These are phyloP conservation scores for Conticribra weissflogii DNA, from an alignment of 108 stramenopile species.

Conservation along the genomic window DNA sequence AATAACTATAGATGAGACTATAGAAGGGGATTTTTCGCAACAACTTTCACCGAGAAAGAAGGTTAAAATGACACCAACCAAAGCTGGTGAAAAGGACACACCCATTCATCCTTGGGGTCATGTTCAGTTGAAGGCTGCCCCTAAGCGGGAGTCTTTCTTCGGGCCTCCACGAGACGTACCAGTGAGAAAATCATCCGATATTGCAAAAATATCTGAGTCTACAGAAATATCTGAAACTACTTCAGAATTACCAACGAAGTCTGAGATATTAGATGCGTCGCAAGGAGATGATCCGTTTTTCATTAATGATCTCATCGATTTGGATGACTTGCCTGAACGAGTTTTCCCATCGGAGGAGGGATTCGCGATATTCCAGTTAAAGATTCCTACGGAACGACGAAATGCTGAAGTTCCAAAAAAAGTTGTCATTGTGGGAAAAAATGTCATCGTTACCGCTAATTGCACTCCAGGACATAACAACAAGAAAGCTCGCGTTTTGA, in stretches of 20 bases:
- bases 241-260: too few relatives aligned
- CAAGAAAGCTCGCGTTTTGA: conserved; percentile 54
- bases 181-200: not conserved
- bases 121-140: conserved; percentile 40
- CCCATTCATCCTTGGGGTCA: conserved; percentile 32
- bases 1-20: not conserved
- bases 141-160: conserved; percentile 8
- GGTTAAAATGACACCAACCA: conserved; percentile 22
- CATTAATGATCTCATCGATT: conserved; percentile 35
- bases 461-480: not conserved
- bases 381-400: conserved; percentile 6
- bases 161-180: not conserved
- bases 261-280: too few relatives aligned
- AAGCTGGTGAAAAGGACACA: conserved; percentile 12
- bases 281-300: conserved; percentile 15
- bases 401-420: conserved; percentile 8
- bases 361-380: conserved; percentile 25
- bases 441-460: conserved; percentile 29
- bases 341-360: conserved; percentile 25
- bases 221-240: too few relatives aligned
- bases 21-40: not conserved
- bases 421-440: conserved; percentile 42
- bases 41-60: conserved; percentile 36
- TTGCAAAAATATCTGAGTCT: too few relatives aligned
- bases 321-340: conserved; percentile 24